phyloP scores from a whole-genome alignment of 768 basidiomycete species.

The Mycena galopus region DNA sequence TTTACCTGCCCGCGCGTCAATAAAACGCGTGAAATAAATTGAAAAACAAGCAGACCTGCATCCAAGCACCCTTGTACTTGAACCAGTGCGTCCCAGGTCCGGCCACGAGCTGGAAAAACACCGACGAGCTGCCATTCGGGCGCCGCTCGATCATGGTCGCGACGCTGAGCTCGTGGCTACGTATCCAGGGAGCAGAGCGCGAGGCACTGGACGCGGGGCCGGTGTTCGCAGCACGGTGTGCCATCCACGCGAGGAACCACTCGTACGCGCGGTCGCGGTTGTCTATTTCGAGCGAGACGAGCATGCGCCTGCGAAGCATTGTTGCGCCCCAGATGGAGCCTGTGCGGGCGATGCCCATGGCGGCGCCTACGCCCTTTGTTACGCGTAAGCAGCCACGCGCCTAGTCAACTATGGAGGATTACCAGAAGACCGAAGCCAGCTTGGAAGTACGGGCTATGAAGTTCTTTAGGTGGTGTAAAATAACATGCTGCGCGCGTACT shows the following conservation, averaged over 20 bases:
- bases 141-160: slow-evolving; percentile 92
- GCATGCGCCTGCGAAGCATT: slow-evolving; percentile 87
- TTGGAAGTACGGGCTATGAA: slow-evolving; percentile 91
- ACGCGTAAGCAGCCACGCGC: slow-evolving; percentile 24
- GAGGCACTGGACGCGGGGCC: slow-evolving; percentile 34
- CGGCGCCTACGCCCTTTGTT: slow-evolving; percentile 89
- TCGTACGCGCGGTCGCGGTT: slow-evolving; percentile 96
- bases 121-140: slow-evolving; percentile 92
- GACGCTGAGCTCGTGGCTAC: slow-evolving; percentile 94
- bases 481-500: slow-evolving; percentile 60
- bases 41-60: slow-evolving; percentile 74
- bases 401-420: slow-evolving; percentile 20
- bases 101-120: slow-evolving; percentile 93
- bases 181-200: slow-evolving; percentile 62
- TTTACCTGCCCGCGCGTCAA: slow-evolving; percentile 72
- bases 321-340: slow-evolving; percentile 76
- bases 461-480: slow-evolving; percentile 8
- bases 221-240: slow-evolving; percentile 66
- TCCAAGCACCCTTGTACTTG: slow-evolving; percentile 92
- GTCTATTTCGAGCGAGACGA: slow-evolving; percentile 95
- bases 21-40: slow-evolving; percentile 11
- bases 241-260: slow-evolving; percentile 98
- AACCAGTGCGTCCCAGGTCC: slow-evolving; percentile 97
- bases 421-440: slow-evolving; percentile 99
- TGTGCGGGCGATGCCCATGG: slow-evolving; percentile 80